Base-by-base conservation (phyloP, 768 basidiomycete species). In the Mycena capillaripes region DNA sequence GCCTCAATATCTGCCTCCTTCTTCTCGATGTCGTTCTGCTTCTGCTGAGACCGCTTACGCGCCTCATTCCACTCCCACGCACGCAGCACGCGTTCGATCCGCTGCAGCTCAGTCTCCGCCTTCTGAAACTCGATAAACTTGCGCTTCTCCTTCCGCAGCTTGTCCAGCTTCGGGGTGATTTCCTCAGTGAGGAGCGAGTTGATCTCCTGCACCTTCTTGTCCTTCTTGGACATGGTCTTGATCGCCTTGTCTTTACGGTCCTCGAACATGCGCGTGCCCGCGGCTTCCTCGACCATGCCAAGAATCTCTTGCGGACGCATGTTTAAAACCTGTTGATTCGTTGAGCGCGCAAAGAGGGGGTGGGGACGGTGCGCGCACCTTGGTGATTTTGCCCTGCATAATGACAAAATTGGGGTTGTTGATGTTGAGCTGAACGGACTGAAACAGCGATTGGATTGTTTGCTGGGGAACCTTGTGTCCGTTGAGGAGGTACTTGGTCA, bases 351-450 rank as follows among this genome's bases (percentile, higher is more conserved):
- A 25, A 29, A 16, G 30, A 11, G 21, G 27, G 29, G 2, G 10
- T 12, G 2, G 32, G 30, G 2, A 14, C 3, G 1, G 21, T 10
- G 9, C 4, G 21, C 82, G 46, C 36, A 94, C 97, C 86, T 99
- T 99, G 14, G 98, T 99, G 80, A 99, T 99, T 59, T 97, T 95
- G 32, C 98, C 97, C 83, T 99, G 98, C 97, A 99, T 99, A 81
- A 99, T 98, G 69, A 99, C 88, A 85, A 99, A 99, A 81, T 99
- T 99, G 52, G 98, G 98, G 82, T 98, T 98, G 84, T 99, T 99
- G 88, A 99, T 99, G 80, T 99, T 99, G 75, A 99, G 90, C 81
- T 98, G 97, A 0, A 99, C 97, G 46, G 95, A 93, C 79, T 99
- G 98, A 78, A 99, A 99, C 17, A 99, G 86, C 32, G 91, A 93